These are phyloP conservation scores for Leptographium wingfieldii DNA, from an alignment of 2,329 filamentous ascomycete species.

Conservation along the genomic window DNA sequence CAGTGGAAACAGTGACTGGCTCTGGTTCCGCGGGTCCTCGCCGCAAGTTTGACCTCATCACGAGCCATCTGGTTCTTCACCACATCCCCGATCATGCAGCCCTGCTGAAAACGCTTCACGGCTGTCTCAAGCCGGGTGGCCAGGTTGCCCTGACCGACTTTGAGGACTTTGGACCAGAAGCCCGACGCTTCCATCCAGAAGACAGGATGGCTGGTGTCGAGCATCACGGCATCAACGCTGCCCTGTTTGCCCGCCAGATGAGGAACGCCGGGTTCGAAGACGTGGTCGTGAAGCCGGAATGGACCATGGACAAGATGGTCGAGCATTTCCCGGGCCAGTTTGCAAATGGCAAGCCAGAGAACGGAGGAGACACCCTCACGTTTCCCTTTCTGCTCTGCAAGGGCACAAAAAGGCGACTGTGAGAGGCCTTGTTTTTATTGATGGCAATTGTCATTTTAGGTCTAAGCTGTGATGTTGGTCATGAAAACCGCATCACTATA, in stretches of 20 bases:
- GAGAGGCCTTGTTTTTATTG: neutral
- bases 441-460: no score
- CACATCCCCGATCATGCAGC: conserved; percentile 34
- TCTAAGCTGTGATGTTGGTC: neutral
- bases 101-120: conserved; percentile 32
- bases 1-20: conserved; percentile 9
- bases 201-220: conserved; percentile 40
- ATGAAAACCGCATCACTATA: neutral
- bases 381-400: conserved; percentile 27
- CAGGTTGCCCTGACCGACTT: conserved; percentile 42
- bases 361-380: conserved; percentile 17
- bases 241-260: conserved; percentile 29
- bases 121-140: conserved; percentile 33
- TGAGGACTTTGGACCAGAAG: conserved; percentile 40
- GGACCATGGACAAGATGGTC: conserved; percentile 35
- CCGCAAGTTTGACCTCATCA: conserved; percentile 35
- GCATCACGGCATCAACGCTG: conserved; percentile 34
- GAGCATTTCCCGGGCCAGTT: conserved; percentile 30
- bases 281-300: conserved; percentile 33
- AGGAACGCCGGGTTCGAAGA: conserved; percentile 34
- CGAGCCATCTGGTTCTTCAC: conserved; percentile 41
- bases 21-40: conserved; percentile 11
- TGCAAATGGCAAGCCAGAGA: conserved; percentile 14
- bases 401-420: conserved; percentile 16
- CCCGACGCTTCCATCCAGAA: conserved; percentile 38